Conservation (phyloP, 495 filamentous ascomycete species). For the Ramalina intermedia region DNA sequence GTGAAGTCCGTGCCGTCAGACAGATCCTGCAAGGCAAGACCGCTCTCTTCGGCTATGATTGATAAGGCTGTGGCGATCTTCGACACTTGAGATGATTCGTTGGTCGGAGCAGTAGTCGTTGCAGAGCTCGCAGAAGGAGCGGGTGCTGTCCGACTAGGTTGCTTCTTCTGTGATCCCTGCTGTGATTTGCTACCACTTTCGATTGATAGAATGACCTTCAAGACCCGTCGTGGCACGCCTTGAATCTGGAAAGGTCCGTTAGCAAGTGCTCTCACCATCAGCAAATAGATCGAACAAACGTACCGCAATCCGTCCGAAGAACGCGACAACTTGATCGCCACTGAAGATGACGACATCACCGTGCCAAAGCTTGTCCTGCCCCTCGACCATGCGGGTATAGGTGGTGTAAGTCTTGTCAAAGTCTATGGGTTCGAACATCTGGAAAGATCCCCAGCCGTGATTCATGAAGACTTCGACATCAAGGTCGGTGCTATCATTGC, state of each 20-base stretch:
- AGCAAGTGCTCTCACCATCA: neutral
- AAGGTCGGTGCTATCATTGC: constrained; percentile 43
- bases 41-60: constrained; percentile 13
- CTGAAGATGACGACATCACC: constrained; percentile 6
- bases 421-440: constrained; percentile 37
- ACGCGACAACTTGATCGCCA: constrained; percentile 9
- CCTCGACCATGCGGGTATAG: constrained; percentile 40
- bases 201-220: constrained; percentile 5
- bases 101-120: neutral
- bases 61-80: constrained; percentile 31
- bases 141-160: neutral
- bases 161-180: constrained; percentile 2
- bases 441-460: constrained; percentile 47
- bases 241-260: neutral
- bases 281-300: neutral
- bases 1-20: constrained; percentile 38
- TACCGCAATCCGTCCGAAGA: constrained; percentile 5
- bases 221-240: constrained; percentile 6
- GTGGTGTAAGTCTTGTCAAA: constrained; percentile 41
- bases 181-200: constrained; percentile 4
- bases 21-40: constrained; percentile 9
- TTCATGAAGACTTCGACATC: constrained; percentile 45
- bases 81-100: neutral
- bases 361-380: constrained; percentile 5
- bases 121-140: neutral